Conservation (phyloP, 148 eudicot genomes). For the Tetragonia tetragonoides region DNA sequence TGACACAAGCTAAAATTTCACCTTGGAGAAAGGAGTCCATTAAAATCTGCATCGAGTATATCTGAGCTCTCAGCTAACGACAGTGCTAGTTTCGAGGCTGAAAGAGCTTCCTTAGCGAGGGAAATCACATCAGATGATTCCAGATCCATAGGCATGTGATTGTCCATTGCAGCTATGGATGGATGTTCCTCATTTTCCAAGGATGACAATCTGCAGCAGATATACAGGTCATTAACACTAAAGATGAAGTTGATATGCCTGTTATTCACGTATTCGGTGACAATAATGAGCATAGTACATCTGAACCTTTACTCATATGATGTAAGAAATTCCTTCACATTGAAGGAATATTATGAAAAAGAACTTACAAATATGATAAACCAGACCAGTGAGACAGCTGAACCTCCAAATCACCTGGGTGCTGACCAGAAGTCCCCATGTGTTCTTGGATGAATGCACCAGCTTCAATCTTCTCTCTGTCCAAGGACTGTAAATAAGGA, state of each 20-base stretch:
- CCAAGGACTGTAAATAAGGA: conserved; percentile 38
- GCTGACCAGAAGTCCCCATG: conserved; percentile 35
- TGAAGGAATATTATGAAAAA: conserved; percentile 2
- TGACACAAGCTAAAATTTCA: conserved; percentile 23
- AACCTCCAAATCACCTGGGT: conserved; percentile 42
- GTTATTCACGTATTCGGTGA: background rate
- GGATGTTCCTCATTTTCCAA: conserved; percentile 31
- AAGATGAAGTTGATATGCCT: background rate
- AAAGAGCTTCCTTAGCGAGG: conserved; percentile 84
- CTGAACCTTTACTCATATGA: background rate
- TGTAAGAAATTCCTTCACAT: background rate
- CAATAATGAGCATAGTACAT: background rate
- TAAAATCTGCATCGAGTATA: conserved; percentile 35
- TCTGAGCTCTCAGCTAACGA: conserved; percentile 47
- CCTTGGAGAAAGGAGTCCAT: conserved; percentile 47
- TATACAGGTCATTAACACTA: background rate
- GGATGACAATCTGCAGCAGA: conserved; percentile 51
- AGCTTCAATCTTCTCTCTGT: conserved; percentile 37
- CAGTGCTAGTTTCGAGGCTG: conserved; percentile 69
- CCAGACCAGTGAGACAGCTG: conserved; percentile 57
- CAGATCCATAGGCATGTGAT: conserved; percentile 27
- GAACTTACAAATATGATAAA: conserved; percentile 67
- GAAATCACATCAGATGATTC: conserved; percentile 50
- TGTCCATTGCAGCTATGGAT: conserved; percentile 30
- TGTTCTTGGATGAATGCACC: conserved; percentile 27